Base-by-base conservation (phyloP, 192 early-diverging fungal genomes). In the Dispira simplex region DNA sequence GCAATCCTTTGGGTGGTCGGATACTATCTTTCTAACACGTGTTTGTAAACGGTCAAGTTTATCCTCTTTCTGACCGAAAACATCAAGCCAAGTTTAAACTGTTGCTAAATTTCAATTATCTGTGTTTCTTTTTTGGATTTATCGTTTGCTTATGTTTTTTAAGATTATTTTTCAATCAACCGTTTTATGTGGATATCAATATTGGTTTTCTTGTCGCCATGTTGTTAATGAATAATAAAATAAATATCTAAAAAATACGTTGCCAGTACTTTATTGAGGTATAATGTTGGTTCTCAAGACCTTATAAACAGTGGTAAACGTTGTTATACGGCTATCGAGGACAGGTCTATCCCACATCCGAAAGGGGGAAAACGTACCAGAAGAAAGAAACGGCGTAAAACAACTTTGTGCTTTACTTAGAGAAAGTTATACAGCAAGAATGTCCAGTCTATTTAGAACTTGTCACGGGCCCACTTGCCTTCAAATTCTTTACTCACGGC, bases 401-500 rank as follows among this genome's bases (percentile, higher is more conserved):
- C n/a, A n/a, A n/a, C n/a, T n/a, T n/a, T n/a, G n/a, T n/a, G n/a
- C n/a, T n/a, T n/a, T n/a, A n/a, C n/a, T n/a, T n/a, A 6, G 32
- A 39, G 32, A 6, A 39, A 4, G 6, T 39, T 39, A 39, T 1
- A 39, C 32, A 39, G 1, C 6, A 1, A 39, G 32, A 39, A 39
- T 39, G 6, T n/a, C n/a, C n/a, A n/a, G n/a, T n/a, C n/a, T 20
- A 32, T 32, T 58, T 32, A 58, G 27, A 58, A 58, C 25, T 32
- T 23, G 56, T 58, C 56, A 23, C 56, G 56, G 27, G 21, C 44
- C 56, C 56, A 58, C 10, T 26, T 43, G 56, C 56, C 28, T 16
- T 11, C 56, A 23, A 58, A 58, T 11, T 58, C 10, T 26, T 58
- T 26, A n/a, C 56, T 58, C 14, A 58, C 56, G 56, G 56, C 5